Conservation (phyloP, 306 rosid genomes). For the Senna tora region DNA sequence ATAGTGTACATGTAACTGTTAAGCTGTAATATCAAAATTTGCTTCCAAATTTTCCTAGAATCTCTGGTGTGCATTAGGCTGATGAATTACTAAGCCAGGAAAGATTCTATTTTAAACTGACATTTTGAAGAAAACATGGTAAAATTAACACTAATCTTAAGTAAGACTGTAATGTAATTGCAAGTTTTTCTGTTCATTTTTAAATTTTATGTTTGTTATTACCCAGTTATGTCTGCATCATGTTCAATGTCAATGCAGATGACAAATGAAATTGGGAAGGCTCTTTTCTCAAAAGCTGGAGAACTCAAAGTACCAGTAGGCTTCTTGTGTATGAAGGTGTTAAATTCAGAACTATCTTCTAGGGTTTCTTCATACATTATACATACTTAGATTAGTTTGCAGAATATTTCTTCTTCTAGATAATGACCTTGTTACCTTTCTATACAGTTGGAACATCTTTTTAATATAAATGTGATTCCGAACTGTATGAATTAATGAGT, state of each 20-base stretch:
- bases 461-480: background rate
- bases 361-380: background rate
- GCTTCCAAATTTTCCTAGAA: background rate
- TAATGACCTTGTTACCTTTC: conserved; percentile 23
- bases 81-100: too few species aligned
- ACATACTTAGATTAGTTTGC: background rate
- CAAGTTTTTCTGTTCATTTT: background rate
- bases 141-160: too few species aligned
- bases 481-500: conserved; percentile 27
- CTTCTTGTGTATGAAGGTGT: conserved; percentile 91
- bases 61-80: conserved; percentile 17
- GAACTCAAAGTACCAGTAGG: conserved; percentile 84
- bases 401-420: conserved; percentile 13
- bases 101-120: too few species aligned
- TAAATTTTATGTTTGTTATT: background rate
- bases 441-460: background rate
- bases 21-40: conserved; percentile 2
- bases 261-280: conserved; percentile 85
- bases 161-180: conserved; percentile 11
- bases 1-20: background rate
- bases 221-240: conserved; percentile 13
- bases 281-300: conserved; percentile 75
- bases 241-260: conserved; percentile 52
- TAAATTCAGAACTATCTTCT: background rate
- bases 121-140: too few species aligned